Conservation (phyloP, 495 filamentous ascomycete species). For the Xylaria grammica region DNA sequence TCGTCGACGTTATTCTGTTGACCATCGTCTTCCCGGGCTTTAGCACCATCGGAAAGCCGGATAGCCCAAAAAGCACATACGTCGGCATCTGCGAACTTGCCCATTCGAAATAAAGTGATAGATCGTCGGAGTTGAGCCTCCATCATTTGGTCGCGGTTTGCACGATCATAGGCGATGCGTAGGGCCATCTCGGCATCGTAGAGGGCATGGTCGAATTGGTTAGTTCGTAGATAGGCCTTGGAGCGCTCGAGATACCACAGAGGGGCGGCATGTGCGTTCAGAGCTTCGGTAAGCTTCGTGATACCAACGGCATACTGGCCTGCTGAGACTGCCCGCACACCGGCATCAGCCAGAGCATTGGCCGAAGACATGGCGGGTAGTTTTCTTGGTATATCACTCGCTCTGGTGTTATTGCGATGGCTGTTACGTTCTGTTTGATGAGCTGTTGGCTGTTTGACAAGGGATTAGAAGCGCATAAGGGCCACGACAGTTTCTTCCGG, state of each 20-base stretch:
- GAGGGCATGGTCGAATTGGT: slow-evolving; percentile 63
- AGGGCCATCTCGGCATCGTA: slow-evolving; percentile 82
- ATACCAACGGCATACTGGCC: slow-evolving; percentile 72
- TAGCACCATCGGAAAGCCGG: slow-evolving; percentile 55
- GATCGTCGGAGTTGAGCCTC: slow-evolving; percentile 81
- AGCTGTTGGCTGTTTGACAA: no score
- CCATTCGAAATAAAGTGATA: slow-evolving; percentile 72
- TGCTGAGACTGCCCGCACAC: slow-evolving; percentile 63
- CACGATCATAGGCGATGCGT: slow-evolving; percentile 69
- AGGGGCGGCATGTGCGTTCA: slow-evolving; percentile 70
- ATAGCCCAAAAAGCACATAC: slow-evolving; percentile 72
- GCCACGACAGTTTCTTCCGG: no score
- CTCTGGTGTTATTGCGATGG: no score
- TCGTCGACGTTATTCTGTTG: slow-evolving; percentile 46
- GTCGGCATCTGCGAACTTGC: slow-evolving; percentile 75
- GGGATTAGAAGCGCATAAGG: no score
- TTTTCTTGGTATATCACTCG: background rate
- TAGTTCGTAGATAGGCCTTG: slow-evolving; percentile 74
- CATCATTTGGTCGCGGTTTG: slow-evolving; percentile 78
- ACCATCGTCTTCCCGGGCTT: slow-evolving; percentile 46
- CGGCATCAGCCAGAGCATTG: slow-evolving; percentile 39
- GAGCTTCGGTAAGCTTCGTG: slow-evolving; percentile 74
- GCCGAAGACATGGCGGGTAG: slow-evolving; percentile 27
- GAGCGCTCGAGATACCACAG: slow-evolving; percentile 88
- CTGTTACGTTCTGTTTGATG: no score